Conservation (phyloP, 306 rosid genomes). For the Acacia crassicarpa region DNA sequence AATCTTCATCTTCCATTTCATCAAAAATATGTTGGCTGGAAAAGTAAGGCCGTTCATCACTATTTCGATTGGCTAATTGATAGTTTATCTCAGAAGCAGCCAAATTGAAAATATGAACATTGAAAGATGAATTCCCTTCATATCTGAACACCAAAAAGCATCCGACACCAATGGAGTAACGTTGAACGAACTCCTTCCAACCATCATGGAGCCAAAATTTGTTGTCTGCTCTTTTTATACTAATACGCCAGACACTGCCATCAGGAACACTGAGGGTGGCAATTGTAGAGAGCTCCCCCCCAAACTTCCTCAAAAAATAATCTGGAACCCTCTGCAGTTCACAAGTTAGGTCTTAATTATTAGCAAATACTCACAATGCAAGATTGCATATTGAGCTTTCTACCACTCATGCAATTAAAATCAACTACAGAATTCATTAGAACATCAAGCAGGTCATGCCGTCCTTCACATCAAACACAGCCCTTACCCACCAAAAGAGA, state of each 20-base stretch:
- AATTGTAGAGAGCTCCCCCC: slow-evolving; percentile 65
- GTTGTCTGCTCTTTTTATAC: slow-evolving; percentile 64
- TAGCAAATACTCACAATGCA: slow-evolving; percentile 13
- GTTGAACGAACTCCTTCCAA: slow-evolving; percentile 84
- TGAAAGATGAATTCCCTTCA: slow-evolving; percentile 78
- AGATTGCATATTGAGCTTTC: slow-evolving; percentile 6
- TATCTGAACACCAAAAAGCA: slow-evolving; percentile 74
- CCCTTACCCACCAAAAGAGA: not conserved
- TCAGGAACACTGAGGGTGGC: slow-evolving; percentile 74
- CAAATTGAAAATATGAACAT: slow-evolving; percentile 73
- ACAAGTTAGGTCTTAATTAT: slow-evolving; percentile 19
- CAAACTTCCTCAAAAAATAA: slow-evolving; percentile 63
- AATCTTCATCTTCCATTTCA: slow-evolving; percentile 85
- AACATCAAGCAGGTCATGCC: not conserved
- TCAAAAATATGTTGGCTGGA: slow-evolving; percentile 60
- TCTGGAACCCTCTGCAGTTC: slow-evolving; percentile 84
- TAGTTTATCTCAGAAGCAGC: slow-evolving; percentile 76
- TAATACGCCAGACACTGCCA: slow-evolving; percentile 73
- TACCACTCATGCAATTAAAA: not conserved
- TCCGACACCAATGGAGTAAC: slow-evolving; percentile 69
- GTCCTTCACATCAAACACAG: not conserved
- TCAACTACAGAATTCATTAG: slow-evolving; percentile 3
- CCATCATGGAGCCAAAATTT: slow-evolving; percentile 73
- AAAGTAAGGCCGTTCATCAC: slow-evolving; percentile 53
- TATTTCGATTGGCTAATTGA: slow-evolving; percentile 50